Evolutionary conservation across 192 early-diverging fungal genomes (phyloP), one percentile per base, ranked within the genome.

Genomic region (Umbelopsis sp.): DNA sequence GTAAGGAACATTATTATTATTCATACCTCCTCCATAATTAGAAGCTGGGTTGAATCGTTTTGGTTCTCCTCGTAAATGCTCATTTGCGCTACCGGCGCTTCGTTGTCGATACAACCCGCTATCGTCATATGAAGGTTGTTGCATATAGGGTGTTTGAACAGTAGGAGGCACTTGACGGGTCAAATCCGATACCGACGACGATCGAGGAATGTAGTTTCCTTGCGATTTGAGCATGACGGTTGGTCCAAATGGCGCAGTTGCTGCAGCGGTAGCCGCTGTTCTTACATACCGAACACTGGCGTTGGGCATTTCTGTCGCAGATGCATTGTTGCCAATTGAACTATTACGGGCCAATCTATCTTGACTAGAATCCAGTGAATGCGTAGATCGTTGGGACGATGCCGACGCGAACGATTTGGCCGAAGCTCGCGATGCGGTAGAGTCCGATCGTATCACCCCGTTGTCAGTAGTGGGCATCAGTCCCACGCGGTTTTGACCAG

Each of bases 311-410:
- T 61, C 55, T 15, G 55, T 13, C 13, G 55, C 27, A 21, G 76
- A 72, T 20, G 48, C 44, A 3, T 47, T 66, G 30, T 70, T 76
- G 15, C 50, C 64, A 12, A 71, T 21, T 12, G 75, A 77, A 2
- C 70, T 77, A 46, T 77, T 77, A 7, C 75, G 55, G 2, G 76
- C 20, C 22, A 71, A 25, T n/a, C 33, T 71, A 22, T 64, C 46
- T 30, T 49, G 49, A 18, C 47, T 51, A 23, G 49, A 66, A 27
- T 71, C 71, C 71, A 71, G 73, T 9, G 76, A 78, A 12, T 48
- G 74, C 22, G 30, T 66, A 4, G 74, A 70, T 11, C 30, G 44
- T 41, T 53, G 53, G 1, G 68, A 78, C 7, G 76, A 78, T 0
- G 49, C 16, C 0, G 76, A 78, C 3, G 44, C 35, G 22, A 10